phyloP scores from a whole-genome alignment of 106 monocot genomes.

The Dioscorea alata region DNA sequence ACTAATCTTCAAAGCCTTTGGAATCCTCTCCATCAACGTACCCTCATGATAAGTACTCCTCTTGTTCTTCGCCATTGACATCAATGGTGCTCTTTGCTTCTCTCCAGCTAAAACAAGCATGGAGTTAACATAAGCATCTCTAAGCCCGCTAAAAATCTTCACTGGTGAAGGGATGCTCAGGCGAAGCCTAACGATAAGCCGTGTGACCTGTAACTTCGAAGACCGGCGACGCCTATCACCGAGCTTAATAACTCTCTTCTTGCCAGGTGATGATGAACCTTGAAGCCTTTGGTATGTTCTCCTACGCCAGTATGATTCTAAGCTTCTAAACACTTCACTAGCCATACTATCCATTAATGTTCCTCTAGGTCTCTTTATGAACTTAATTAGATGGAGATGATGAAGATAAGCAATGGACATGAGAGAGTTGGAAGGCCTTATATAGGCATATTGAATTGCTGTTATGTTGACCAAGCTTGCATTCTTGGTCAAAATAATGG shows the following conservation, averaged over 20 bases:
- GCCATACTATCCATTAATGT: not conserved
- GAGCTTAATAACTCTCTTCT: not conserved
- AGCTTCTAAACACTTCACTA: not conserved
- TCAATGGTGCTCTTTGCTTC: not conserved
- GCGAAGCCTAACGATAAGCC: not conserved
- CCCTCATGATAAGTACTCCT: not conserved
- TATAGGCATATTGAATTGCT: not conserved
- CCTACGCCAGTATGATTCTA: not conserved
- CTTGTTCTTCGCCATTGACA: not conserved
- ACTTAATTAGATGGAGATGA: not conserved
- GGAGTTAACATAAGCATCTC: not conserved
- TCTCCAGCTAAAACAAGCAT: not conserved
- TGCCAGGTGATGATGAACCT: not conserved
- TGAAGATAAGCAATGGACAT: not conserved
- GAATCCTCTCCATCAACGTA: not conserved
- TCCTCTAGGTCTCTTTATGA: too few species aligned
- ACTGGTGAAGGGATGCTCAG: not conserved
- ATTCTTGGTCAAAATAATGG: not conserved
- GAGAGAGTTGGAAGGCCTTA: not conserved
- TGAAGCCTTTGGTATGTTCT: slow-evolving; percentile 1
- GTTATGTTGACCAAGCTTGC: not conserved
- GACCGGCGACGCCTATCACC: not conserved
- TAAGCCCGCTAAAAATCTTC: not conserved
- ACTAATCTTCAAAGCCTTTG: not conserved
- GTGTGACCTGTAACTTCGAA: not conserved